Evolutionary conservation across 192 early-diverging fungal species (phyloP).

Genomic region (Spizellomyces sp.): DNA sequence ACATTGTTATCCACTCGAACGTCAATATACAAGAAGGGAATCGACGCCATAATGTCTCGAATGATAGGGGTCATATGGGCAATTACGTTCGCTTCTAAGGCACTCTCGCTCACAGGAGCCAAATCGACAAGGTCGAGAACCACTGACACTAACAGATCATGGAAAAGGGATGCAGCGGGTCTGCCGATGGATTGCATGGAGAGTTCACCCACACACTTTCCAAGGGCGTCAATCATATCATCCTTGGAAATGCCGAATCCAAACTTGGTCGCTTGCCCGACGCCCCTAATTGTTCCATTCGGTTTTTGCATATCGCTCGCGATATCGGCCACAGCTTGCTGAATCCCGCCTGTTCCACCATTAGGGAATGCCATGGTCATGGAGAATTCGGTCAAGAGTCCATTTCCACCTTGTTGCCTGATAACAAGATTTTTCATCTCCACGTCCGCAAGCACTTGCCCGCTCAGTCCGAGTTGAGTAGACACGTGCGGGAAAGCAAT

Average conservation of each 20-base stretch:
- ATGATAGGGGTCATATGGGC: slow-evolving; percentile 15
- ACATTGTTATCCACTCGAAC: slow-evolving; percentile 20
- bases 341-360: slow-evolving; percentile 18
- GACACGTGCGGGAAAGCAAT: slow-evolving; percentile 21
- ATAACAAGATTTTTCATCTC: slow-evolving; percentile 4
- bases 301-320: neutral
- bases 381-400: slow-evolving; percentile 13
- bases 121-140: slow-evolving; percentile 19
- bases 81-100: slow-evolving; percentile 3
- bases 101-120: slow-evolving; percentile 1
- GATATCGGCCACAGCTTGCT: slow-evolving; percentile 17
- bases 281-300: slow-evolving; percentile 4
- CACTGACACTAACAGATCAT: slow-evolving; percentile 4
- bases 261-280: neutral
- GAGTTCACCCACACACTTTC: neutral
- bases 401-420: neutral
- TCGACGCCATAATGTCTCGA: slow-evolving; percentile 13
- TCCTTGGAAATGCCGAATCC: slow-evolving; percentile 13
- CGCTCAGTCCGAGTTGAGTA: slow-evolving; percentile 1
- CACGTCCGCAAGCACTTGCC: neutral
- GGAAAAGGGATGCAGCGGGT: slow-evolving; percentile 7
- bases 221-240: slow-evolving; percentile 18
- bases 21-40: slow-evolving; percentile 25
- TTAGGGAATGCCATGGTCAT: slow-evolving; percentile 1
- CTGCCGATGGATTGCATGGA: slow-evolving; percentile 13